phyloP scores from a whole-genome alignment of 371 early-diverging fungal genomes.

The Saksenaea vasiformis region DNA sequence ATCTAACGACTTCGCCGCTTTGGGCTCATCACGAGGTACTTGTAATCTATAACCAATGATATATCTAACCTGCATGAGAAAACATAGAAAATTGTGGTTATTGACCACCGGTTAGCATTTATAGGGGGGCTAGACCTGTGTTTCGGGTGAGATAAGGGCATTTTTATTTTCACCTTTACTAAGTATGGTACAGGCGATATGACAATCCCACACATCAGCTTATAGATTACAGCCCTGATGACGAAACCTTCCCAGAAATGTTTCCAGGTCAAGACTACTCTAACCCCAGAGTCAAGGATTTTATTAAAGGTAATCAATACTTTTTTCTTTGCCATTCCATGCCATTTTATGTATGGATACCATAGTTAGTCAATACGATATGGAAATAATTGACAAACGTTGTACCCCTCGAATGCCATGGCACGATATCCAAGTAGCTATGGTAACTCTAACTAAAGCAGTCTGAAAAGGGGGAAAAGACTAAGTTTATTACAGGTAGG shows the following conservation, averaged over 20 bases:
- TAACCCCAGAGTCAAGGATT: slow-evolving; percentile 90
- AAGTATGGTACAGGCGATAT: slow-evolving; percentile 64
- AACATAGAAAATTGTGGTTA: slow-evolving; percentile 78
- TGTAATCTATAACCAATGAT: neutral
- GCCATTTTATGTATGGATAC: neutral
- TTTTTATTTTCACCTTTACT: neutral
- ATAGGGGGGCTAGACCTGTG: slow-evolving; percentile 93
- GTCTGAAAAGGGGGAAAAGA: neutral
- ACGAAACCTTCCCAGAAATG: slow-evolving; percentile 37
- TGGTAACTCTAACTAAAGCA: slow-evolving; percentile 37
- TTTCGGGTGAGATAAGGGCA: slow-evolving; percentile 58
- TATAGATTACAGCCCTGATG: slow-evolving; percentile 59
- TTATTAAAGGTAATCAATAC: slow-evolving; percentile 59
- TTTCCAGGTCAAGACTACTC: slow-evolving; percentile 94
- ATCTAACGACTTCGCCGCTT: slow-evolving; percentile 64
- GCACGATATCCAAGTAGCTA: slow-evolving; percentile 86
- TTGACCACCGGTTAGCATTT: slow-evolving; percentile 86
- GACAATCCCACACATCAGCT: slow-evolving; percentile 80
- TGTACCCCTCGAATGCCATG: slow-evolving; percentile 86
- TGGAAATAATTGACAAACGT: slow-evolving; percentile 35
- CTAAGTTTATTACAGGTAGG: slow-evolving; percentile 47
- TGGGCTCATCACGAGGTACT: slow-evolving; percentile 77
- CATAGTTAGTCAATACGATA: slow-evolving; percentile 39
- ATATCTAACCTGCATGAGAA: slow-evolving; percentile 11
- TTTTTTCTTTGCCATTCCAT: neutral